Percentiles rank a stretch among this genome's conserved stretches.
phyloP scores from a whole-genome alignment of 768 basidiomycete species.

The Mycena vulgaris region DNA sequence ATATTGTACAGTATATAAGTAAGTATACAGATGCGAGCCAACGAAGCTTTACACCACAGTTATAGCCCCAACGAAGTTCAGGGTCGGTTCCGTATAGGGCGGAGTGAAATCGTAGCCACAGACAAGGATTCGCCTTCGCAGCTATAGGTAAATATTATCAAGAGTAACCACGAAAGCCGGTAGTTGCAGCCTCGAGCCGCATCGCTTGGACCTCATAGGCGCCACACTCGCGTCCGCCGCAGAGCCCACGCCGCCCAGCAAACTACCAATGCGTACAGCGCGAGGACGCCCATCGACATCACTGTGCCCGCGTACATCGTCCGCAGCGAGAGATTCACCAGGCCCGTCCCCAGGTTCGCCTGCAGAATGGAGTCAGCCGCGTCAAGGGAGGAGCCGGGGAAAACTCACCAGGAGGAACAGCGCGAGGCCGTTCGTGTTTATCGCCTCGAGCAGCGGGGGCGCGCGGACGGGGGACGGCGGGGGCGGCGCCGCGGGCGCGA shows the following conservation, averaged over 20 bases:
- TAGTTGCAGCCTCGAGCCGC: too few relatives aligned
- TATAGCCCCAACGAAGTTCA: too few relatives aligned
- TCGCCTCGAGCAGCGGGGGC: conserved; percentile 77
- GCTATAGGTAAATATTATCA: too few relatives aligned
- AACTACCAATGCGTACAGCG: conserved; percentile 70
- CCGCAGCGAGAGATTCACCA: conserved; percentile 82
- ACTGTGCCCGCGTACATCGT: conserved; percentile 84
- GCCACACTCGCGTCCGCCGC: conserved; percentile 42
- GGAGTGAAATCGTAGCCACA: too few relatives aligned
- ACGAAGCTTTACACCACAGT: too few relatives aligned
- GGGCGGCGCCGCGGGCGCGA: too few relatives aligned
- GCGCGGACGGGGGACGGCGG: conserved; percentile 43
- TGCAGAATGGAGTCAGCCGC: conserved; percentile 45
- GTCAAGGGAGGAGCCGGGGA: neutral
- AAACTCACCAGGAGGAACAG: conserved; percentile 86
- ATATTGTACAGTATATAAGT: too few relatives aligned
- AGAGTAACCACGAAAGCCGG: too few relatives aligned
- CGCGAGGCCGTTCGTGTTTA: conserved; percentile 85
- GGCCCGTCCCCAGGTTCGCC: conserved; percentile 92
- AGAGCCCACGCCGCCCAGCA: conserved; percentile 75
- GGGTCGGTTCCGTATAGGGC: too few relatives aligned
- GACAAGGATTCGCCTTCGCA: too few relatives aligned
- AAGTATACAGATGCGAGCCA: too few relatives aligned
- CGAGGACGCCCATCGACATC: conserved; percentile 74
- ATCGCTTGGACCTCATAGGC: too few relatives aligned